Evolutionary conservation across 306 rosid species (phyloP), one percentile per base, ranked within the genome.

Genomic region (Cicer bijugum): DNA sequence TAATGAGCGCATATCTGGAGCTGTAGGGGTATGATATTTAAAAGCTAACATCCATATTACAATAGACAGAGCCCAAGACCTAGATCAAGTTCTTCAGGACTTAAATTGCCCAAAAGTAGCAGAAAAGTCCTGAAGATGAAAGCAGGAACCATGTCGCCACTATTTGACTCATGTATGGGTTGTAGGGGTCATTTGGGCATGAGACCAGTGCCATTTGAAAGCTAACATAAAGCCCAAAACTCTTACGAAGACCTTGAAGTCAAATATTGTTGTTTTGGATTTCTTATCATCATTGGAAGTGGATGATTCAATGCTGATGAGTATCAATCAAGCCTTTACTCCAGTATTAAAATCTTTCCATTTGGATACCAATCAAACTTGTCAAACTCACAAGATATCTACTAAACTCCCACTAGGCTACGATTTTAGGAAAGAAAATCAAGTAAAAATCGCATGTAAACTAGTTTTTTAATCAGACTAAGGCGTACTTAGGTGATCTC

Each of bases 1-100:
- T 61, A 12, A 38, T 14, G 28, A 61, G 14, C 20, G 16, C 67
- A 14, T 61, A n/a, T 61, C 12, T 40, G 1, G 35, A 14, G 12
- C 11, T 8, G 9, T 52, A 52, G 28, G 59, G 59, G 17, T 17
- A 16, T 17, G 35, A 11, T 50, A 9, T 10, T 63, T 8, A 63
- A 63, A 63, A 63, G 35, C 51, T 16, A 39, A 62, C n/a, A 62
- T 9, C 33, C 9, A 62, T 62, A 39, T 39, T 48, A 62, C 48
- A 39, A 39, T 15, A 38, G 33, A 62, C 33, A 62, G 48, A 62
- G 8, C 28, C 68, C 68, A 62, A 62, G 8, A 42, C 68, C 48
- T 62, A 1, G 40, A 63, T 39, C 33, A 63, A 38, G 66, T 35
- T 35, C 12, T 37, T 37, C 19, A 10, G 45, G 67, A 38, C 2